phyloP scores from a whole-genome alignment of 257 asterid genomes.

The Thymus mandschuricus region DNA sequence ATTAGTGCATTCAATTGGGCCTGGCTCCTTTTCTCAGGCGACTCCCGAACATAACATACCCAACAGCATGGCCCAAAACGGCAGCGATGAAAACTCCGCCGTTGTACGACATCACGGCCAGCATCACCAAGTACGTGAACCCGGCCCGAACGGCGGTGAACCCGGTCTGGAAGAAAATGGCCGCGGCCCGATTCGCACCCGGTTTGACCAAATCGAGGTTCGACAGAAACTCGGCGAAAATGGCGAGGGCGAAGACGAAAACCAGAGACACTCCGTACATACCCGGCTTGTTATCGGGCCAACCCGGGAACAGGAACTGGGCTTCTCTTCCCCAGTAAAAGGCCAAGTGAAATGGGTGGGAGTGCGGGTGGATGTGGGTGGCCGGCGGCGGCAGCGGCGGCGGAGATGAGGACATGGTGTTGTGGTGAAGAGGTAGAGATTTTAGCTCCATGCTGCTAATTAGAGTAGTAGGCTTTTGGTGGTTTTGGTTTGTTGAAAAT shows the following conservation, averaged over 20 bases:
- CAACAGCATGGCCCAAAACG: conserved; percentile 70
- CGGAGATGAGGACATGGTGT: conserved; percentile 28
- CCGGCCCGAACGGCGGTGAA: conserved; percentile 72
- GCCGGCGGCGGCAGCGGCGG: conserved; percentile 35
- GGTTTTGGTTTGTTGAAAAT: background rate
- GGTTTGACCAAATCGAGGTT: conserved; percentile 57
- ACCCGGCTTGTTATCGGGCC: conserved; percentile 58
- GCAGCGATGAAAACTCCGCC: conserved; percentile 77
- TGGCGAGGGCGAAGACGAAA: conserved; percentile 58
- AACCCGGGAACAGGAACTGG: conserved; percentile 45
- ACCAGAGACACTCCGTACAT: conserved; percentile 70
- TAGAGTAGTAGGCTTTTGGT: background rate
- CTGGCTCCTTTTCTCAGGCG: conserved; percentile 37
- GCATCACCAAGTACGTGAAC: conserved; percentile 65
- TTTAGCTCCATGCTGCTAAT: conserved; percentile 31
- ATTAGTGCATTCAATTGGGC: conserved; percentile 2
- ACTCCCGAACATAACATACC: conserved; percentile 61
- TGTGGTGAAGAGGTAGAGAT: conserved; percentile 35
- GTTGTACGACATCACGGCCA: conserved; percentile 77
- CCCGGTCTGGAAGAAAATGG: conserved; percentile 57
- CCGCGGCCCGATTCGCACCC: conserved; percentile 52
- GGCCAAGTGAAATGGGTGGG: conserved; percentile 33
- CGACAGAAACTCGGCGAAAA: conserved; percentile 57
- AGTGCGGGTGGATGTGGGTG: conserved; percentile 36
- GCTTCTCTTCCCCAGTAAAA: conserved; percentile 59